These are phyloP conservation scores for Phytophthora pistaciae DNA, from an alignment of 352 stramenopile species.

Conservation along the genomic window DNA sequence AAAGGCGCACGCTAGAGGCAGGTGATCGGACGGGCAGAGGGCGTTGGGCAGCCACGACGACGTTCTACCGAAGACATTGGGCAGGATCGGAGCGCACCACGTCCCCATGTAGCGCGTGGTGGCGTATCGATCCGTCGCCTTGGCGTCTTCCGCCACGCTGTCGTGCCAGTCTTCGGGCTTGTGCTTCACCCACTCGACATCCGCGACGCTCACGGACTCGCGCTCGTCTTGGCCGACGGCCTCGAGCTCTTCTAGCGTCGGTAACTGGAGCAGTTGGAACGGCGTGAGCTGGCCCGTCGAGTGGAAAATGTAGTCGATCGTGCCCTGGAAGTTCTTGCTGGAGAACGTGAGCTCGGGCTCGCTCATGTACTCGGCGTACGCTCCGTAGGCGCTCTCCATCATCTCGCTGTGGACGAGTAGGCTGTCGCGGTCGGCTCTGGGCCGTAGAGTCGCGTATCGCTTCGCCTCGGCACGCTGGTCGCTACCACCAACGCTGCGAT, in stretches of 20 bases:
- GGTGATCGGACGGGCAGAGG: slow-evolving; percentile 79
- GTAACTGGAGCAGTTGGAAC: slow-evolving; percentile 67
- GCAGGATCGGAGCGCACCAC: slow-evolving; percentile 54
- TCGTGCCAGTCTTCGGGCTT: slow-evolving; percentile 48
- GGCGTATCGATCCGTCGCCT: slow-evolving; percentile 11
- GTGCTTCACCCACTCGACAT: slow-evolving; percentile 56
- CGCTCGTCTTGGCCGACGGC: slow-evolving; percentile 50
- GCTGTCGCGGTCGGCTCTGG: slow-evolving; percentile 55
- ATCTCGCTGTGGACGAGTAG: slow-evolving; percentile 69
- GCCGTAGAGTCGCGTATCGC: slow-evolving; percentile 45
- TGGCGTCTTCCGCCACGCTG: slow-evolving; percentile 32
- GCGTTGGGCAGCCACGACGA: slow-evolving; percentile 74
- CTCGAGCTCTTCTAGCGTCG: slow-evolving; percentile 53
- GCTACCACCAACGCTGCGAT: slow-evolving; percentile 6
- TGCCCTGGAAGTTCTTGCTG: slow-evolving; percentile 63
- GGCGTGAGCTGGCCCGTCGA: slow-evolving; percentile 56
- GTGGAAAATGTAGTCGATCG: slow-evolving; percentile 91
- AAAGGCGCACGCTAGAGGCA: slow-evolving; percentile 78
- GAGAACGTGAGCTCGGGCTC: slow-evolving; percentile 82
- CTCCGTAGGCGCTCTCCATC: slow-evolving; percentile 78
- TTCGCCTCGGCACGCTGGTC: slow-evolving; percentile 31
- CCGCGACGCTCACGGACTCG: slow-evolving; percentile 17
- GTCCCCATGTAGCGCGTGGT: slow-evolving; percentile 58
- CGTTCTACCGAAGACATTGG: slow-evolving; percentile 40
- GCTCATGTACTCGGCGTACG: slow-evolving; percentile 56